Base-by-base conservation (phyloP, 1,139 yeast species). In the Kodamaea alishanica region DNA sequence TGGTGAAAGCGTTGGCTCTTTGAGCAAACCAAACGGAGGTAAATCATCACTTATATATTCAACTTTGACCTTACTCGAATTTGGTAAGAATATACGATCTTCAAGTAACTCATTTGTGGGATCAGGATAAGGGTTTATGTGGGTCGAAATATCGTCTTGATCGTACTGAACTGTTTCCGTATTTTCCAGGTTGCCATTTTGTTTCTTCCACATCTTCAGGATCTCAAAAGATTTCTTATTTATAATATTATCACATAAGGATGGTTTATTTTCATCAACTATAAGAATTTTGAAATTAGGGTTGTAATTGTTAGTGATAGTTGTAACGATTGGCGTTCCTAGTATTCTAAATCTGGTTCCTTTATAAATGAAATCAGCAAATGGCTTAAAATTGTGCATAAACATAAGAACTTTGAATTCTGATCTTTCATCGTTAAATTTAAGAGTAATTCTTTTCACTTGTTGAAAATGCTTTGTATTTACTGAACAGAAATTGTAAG, bases 21-120 rank as follows among this genome's bases (percentile, higher is more conserved):
- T 58, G 36, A 61, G 65, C 2, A 51, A 46, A 1, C 73, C 75
- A 52, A 71, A 70, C 1, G 75, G 75, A 0, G 76, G 77, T 35
- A 61, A 43, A 24, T 61, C 52, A 41, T 56, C 53, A 11, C 73
- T 66, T 9, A 66, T 54, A 43, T 58, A 63, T 8, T 48, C 33
- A 8, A 33, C 24, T 26, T 28, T 35, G 8, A 15, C 42, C 34
- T 43, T 42, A 8, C 40, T 39, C n/a, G 20, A 28, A 15, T 42
- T 42, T 15, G 20, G 20, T 15, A 15, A 15, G 20, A 15, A 15
- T 15, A 15, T 15, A 15, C 20, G 20, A 6, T 47, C 49, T 6
- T 26, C 34, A 7, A 50, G 41, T 24, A 66, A 45, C 1, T 56
- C 56, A 40, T 54, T 58, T 5, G 43, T 30, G 3, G 57, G 60